Evolutionary conservation across 2,329 filamentous ascomycete species (phyloP).

Genomic region (Apiospora malaysiana): DNA sequence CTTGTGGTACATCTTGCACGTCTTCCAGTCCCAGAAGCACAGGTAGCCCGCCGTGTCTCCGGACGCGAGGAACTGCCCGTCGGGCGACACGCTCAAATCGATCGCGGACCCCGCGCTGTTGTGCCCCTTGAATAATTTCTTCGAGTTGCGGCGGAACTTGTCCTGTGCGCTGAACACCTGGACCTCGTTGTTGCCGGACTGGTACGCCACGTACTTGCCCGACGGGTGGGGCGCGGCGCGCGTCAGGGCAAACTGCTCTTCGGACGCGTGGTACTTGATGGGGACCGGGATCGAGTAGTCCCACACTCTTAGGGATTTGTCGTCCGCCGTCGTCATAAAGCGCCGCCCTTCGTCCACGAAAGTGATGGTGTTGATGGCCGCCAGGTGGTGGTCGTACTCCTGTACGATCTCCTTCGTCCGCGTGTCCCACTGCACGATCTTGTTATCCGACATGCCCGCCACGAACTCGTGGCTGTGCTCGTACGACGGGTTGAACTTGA

Average conservation of each 20-base stretch:
- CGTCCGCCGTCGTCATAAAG: slow-evolving; percentile 97
- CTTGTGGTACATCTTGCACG: slow-evolving; percentile 98
- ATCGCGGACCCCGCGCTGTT: slow-evolving; percentile 95
- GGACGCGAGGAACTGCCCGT: slow-evolving; percentile 87
- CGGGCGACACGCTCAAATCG: slow-evolving; percentile 85
- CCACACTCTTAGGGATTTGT: slow-evolving; percentile 95
- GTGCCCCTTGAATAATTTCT: slow-evolving; percentile 95
- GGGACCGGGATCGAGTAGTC: slow-evolving; percentile 98
- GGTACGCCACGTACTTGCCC: slow-evolving; percentile 93
- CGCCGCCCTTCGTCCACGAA: slow-evolving; percentile 94
- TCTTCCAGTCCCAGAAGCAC: slow-evolving; percentile 99
- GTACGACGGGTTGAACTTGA: slow-evolving; percentile 86
- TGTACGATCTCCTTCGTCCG: slow-evolving; percentile 82
- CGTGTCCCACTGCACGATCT: slow-evolving; percentile 96
- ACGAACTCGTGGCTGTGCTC: slow-evolving; percentile 87
- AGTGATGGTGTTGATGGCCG: slow-evolving; percentile 96
- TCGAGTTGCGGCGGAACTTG: slow-evolving; percentile 95
- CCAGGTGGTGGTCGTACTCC: slow-evolving; percentile 97
- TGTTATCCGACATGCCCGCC: slow-evolving; percentile 97
- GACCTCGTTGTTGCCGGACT: slow-evolving; percentile 94
- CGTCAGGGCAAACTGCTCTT: slow-evolving; percentile 97
- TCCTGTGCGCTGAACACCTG: slow-evolving; percentile 94
- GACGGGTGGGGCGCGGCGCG: slow-evolving; percentile 83
- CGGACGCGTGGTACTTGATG: slow-evolving; percentile 97
- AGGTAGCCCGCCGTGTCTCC: slow-evolving; percentile 90